Conservation (phyloP, 2,329 filamentous ascomycete species). For the Chrysosphaeria jannelii region DNA sequence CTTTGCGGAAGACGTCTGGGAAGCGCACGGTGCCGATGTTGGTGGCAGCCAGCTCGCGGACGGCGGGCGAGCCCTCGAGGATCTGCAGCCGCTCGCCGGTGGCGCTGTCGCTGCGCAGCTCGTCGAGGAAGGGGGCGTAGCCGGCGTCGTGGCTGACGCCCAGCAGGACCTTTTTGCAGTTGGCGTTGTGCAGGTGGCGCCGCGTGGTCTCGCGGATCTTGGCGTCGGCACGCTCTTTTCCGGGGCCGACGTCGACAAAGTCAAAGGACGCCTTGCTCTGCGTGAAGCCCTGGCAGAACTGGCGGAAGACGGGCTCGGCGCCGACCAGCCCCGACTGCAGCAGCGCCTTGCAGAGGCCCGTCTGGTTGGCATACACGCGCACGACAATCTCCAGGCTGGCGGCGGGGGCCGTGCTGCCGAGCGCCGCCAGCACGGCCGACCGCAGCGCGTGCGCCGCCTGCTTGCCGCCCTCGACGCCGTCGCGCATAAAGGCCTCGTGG, state of each 20-base stretch:
- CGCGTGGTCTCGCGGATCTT: slow-evolving; percentile 24
- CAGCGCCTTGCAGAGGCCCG: slow-evolving; percentile 19
- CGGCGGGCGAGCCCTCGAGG: slow-evolving; percentile 20
- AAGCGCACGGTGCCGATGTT: slow-evolving; percentile 16
- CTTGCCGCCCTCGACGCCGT: slow-evolving; percentile 24
- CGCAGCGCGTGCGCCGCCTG: slow-evolving; percentile 19
- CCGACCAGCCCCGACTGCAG: slow-evolving; percentile 16
- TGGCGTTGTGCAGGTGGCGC: slow-evolving; percentile 27
- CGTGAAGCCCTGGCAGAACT: slow-evolving; percentile 29
- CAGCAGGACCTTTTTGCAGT: slow-evolving; percentile 29
- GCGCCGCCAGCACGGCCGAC: slow-evolving; percentile 16
- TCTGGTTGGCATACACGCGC: slow-evolving; percentile 24
- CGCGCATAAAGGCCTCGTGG: slow-evolving; percentile 19
- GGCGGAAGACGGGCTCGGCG: slow-evolving; percentile 15
- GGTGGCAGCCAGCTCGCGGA: slow-evolving; percentile 15
- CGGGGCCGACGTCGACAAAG: slow-evolving; percentile 29
- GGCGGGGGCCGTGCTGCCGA: slow-evolving; percentile 12
- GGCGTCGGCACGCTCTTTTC: slow-evolving; percentile 25
- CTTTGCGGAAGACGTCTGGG: slow-evolving; percentile 19
- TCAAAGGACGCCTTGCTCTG: slow-evolving; percentile 27
- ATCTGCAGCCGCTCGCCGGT: slow-evolving; percentile 17
- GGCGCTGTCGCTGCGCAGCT: slow-evolving; percentile 16
- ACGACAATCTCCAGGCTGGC: slow-evolving; percentile 25
- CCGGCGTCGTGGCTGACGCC: slow-evolving; percentile 30
- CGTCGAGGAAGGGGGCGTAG: slow-evolving; percentile 27